These are phyloP conservation scores for Gentiana straminea DNA, from an alignment of 257 asterid species.

Conservation along the genomic window DNA sequence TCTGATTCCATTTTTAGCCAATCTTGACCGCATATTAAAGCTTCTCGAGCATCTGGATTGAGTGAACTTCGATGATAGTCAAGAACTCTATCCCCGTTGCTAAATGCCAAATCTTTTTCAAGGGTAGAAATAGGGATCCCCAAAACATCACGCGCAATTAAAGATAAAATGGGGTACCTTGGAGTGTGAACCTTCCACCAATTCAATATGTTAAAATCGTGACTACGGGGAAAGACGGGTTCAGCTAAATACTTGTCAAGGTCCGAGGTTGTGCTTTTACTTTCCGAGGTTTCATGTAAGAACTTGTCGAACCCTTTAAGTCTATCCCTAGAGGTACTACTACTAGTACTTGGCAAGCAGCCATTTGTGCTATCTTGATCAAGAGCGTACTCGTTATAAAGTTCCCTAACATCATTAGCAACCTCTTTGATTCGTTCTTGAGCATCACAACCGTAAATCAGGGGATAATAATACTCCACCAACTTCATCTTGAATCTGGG, in stretches of 20 bases:
- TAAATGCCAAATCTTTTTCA: slow-evolving; percentile 57
- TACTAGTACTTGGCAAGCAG: slow-evolving; percentile 35
- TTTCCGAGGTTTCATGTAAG: slow-evolving; percentile 65
- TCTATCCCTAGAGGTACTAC: slow-evolving; percentile 46
- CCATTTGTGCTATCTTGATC: slow-evolving; percentile 45
- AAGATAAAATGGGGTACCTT: slow-evolving; percentile 83
- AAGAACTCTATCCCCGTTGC: slow-evolving; percentile 51
- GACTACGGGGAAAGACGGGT: slow-evolving; percentile 81
- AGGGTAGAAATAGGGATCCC: slow-evolving; percentile 75
- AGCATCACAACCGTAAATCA: slow-evolving; percentile 56
- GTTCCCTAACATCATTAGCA: slow-evolving; percentile 52
- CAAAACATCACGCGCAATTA: slow-evolving; percentile 92
- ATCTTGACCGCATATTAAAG: slow-evolving; percentile 87
- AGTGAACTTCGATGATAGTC: slow-evolving; percentile 48
- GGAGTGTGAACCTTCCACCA: slow-evolving; percentile 99
- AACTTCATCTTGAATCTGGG: slow-evolving; percentile 93
- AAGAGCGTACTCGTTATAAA: slow-evolving; percentile 55
- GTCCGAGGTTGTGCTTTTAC: slow-evolving; percentile 58
- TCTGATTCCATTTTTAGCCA: slow-evolving; percentile 69
- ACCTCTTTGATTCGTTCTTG: slow-evolving; percentile 51
- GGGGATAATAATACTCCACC: slow-evolving; percentile 72
- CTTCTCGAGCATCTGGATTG: slow-evolving; percentile 72
- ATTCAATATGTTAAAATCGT: slow-evolving; percentile 76
- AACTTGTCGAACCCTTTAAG: slow-evolving; percentile 89
- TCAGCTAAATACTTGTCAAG: slow-evolving; percentile 81